Conservation (phyloP, 2,329 filamentous ascomycete species). For the Ophiostoma himal-ulmi region DNA sequence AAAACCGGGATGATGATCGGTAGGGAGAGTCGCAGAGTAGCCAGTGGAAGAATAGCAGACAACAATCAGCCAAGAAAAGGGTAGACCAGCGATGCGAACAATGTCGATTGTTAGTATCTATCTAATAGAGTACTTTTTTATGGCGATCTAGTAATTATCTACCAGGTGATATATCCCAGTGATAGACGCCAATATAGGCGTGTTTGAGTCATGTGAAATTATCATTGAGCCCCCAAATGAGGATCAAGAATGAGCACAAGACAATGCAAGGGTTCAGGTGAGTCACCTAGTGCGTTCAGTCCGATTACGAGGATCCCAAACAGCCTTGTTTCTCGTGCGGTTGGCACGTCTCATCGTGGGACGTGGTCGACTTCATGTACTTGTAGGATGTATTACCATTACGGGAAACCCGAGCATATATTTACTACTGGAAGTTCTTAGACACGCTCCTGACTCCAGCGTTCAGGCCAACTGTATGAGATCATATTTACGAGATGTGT, state of each 20-base stretch:
- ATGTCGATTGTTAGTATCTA: not conserved
- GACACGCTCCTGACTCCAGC: constrained; percentile 11
- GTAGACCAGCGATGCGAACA: not conserved
- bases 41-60: not conserved
- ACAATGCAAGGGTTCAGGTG: not conserved
- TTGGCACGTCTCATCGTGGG: constrained; percentile 3
- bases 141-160: not conserved
- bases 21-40: not conserved
- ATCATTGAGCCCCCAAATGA: not conserved
- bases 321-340: not conserved
- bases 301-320: constrained; percentile 3
- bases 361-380: not conserved
- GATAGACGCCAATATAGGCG: not conserved
- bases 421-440: not conserved
- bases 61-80: not conserved
- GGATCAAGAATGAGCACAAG: not conserved
- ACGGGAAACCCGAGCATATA: not conserved
- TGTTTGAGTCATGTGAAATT: constrained; percentile 2
- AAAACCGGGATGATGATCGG: not conserved
- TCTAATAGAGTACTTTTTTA: not conserved
- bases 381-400: not conserved
- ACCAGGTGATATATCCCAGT: not conserved
- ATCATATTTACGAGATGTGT: not conserved
- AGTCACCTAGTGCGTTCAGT: not conserved
- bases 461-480: not conserved